Percentiles rank a stretch among this genome's conserved stretches.
Evolutionary conservation across 805 yeast species (phyloP).

Genomic region (Barnettozyma californica): DNA sequence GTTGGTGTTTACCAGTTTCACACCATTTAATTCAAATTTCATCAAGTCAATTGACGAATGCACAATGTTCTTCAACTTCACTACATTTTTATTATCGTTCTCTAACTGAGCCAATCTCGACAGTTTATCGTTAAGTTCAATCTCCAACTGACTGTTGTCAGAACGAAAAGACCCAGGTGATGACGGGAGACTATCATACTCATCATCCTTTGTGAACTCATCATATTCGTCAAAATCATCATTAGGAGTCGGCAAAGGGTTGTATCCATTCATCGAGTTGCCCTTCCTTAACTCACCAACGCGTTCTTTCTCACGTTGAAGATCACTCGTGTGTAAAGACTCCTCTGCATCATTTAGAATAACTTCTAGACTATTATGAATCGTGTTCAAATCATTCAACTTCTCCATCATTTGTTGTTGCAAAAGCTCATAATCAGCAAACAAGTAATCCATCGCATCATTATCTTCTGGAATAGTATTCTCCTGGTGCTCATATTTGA

Average conservation of each 20-base stretch:
- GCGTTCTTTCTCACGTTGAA: background rate
- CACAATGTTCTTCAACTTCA: slow-evolving; percentile 19
- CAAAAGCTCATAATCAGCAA: background rate
- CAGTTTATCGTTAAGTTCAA: slow-evolving; percentile 16
- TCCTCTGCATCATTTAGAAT: background rate
- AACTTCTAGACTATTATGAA: background rate
- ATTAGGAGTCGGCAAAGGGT: slow-evolving; percentile 17
- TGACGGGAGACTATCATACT: slow-evolving; percentile 15
- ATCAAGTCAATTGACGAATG: slow-evolving; percentile 14
- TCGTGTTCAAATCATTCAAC: background rate
- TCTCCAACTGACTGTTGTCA: slow-evolving; percentile 15
- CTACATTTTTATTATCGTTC: slow-evolving; percentile 10
- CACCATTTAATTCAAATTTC: slow-evolving; percentile 11
- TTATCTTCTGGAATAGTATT: background rate
- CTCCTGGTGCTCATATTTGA: background rate
- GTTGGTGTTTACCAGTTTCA: slow-evolving; percentile 13
- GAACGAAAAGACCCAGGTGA: slow-evolving; percentile 20
- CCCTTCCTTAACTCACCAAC: background rate
- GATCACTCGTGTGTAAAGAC: background rate
- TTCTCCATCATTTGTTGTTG: background rate
- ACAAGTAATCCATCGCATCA: background rate
- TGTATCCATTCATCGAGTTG: background rate
- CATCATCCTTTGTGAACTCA: background rate
- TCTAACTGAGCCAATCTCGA: slow-evolving; percentile 10
- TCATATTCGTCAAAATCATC: slow-evolving; percentile 9